These are phyloP conservation scores for Vitis hybrid DNA, from an alignment of 177 flowering plant genomes.

Conservation along the genomic window DNA sequence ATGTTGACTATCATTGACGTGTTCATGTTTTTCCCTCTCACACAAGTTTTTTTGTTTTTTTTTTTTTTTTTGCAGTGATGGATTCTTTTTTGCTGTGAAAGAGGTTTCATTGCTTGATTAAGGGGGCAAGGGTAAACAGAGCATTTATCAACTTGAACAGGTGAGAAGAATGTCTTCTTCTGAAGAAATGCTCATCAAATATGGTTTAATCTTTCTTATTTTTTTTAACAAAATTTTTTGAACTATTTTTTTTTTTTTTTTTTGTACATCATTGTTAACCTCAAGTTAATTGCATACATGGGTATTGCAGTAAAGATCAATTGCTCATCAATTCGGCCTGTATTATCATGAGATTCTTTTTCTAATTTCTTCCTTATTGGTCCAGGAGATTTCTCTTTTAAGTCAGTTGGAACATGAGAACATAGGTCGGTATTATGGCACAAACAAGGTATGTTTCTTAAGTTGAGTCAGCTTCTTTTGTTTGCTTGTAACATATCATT, in stretches of 20 bases:
- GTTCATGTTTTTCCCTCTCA: background rate
- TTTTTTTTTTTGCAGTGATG: constrained; percentile 38
- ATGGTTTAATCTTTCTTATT: background rate
- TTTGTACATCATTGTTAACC: background rate
- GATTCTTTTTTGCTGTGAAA: constrained; percentile 79
- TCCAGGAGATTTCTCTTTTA: no score
- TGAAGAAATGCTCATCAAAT: background rate
- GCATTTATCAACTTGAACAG: constrained; percentile 74
- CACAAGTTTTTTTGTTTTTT: background rate
- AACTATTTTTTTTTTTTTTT: background rate
- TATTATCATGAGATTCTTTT: no score
- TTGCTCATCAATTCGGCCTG: no score
- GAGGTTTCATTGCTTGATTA: constrained; percentile 79
- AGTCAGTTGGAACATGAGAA: constrained; percentile 79
- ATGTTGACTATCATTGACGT: no score
- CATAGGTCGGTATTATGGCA: constrained; percentile 76
- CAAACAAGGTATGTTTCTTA: constrained; percentile 54
- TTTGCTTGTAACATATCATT: background rate
- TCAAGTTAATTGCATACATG: background rate
- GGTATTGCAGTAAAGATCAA: background rate
- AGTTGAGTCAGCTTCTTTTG: background rate
- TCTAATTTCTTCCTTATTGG: no score
- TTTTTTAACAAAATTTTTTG: background rate
- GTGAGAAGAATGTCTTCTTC: constrained; percentile 27
- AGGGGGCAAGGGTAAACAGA: constrained; percentile 59